Conservation (phyloP, 768 basidiomycete genomes). For the Rhodotorula toruloides region DNA sequence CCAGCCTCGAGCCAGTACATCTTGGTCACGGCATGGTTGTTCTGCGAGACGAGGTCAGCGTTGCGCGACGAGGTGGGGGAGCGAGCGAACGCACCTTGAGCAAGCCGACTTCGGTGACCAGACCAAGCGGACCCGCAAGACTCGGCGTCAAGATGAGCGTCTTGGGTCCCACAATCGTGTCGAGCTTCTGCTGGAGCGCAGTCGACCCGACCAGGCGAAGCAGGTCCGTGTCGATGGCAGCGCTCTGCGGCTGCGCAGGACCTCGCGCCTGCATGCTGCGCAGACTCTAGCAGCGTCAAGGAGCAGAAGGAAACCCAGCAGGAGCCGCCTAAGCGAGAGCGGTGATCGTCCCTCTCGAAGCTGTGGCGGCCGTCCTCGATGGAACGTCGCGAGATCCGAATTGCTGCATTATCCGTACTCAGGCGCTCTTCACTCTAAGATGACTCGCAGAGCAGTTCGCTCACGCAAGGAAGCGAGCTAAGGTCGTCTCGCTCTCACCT, state of each 20-base stretch:
- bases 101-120: constrained; percentile 88
- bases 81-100: constrained; percentile 62
- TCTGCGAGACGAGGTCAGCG: not conserved
- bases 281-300: not conserved
- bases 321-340: no score
- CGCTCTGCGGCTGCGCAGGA: not conserved
- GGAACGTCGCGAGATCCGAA: no score
- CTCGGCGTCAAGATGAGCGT: constrained; percentile 88
- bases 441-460: not conserved
- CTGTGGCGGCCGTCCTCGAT: no score
- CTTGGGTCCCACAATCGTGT: constrained; percentile 56
- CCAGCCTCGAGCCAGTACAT: constrained; percentile 99
- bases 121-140: constrained; percentile 82
- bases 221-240: constrained; percentile 19
- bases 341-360: no score
- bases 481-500: not conserved
- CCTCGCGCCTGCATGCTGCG: not conserved
- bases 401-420: no score
- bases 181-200: constrained; percentile 28
- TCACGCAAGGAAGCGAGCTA: not conserved
- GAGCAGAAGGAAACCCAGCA: no score
- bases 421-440: no score
- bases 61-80: not conserved
- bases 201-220: constrained; percentile 33
- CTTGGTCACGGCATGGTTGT: constrained; percentile 95